These are phyloP conservation scores for Digitaria exilis DNA, from an alignment of 202 grass and related monocot genomes.

Conservation along the genomic window DNA sequence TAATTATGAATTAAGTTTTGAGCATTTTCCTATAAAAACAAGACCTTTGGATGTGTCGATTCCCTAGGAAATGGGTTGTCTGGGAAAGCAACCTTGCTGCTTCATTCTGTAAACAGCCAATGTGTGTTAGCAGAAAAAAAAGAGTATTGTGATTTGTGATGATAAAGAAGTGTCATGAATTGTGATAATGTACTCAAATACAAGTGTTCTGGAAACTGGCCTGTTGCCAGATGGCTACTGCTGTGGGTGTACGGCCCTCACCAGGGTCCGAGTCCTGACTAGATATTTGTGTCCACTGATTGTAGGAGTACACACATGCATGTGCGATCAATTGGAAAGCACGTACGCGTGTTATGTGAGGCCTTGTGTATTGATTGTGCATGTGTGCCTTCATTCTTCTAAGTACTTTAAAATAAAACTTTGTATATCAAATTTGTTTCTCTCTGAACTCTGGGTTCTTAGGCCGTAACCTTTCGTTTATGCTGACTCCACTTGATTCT, in stretches of 20 bases:
- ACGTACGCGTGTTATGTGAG: background rate
- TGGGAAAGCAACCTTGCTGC: background rate
- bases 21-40: background rate
- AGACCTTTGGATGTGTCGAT: background rate
- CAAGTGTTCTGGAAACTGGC: background rate
- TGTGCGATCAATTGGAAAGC: background rate
- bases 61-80: slow-evolving; percentile 21
- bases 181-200: slow-evolving; percentile 12
- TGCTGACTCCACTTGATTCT: background rate
- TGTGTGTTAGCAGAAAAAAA: background rate
- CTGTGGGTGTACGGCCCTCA: background rate
- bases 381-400: background rate
- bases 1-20: background rate
- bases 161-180: background rate
- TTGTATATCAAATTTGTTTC: background rate
- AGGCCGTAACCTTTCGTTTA: background rate
- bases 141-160: background rate
- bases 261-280: background rate
- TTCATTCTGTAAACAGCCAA: slow-evolving; percentile 1
- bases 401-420: background rate
- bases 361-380: background rate
- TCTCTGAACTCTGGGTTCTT: background rate
- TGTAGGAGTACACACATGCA: background rate
- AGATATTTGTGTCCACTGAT: background rate
- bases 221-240: background rate